Percentiles rank a stretch among this genome's conserved stretches.
These are phyloP conservation scores for Boletus eberwhitei DNA, from an alignment of 768 basidiomycete genomes.

Conservation along the genomic window DNA sequence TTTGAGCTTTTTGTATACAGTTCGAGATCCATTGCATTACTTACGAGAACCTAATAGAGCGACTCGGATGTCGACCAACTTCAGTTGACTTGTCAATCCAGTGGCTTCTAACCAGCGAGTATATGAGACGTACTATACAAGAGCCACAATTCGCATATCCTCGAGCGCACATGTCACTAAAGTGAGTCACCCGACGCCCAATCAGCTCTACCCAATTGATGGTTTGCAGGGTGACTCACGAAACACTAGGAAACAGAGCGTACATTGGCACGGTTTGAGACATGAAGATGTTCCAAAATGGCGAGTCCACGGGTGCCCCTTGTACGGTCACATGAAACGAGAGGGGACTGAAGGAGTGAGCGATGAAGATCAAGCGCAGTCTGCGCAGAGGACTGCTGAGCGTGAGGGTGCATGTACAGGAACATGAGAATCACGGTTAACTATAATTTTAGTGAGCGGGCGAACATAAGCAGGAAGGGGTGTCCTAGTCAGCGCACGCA, in stretches of 20 bases:
- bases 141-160: neutral
- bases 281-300: too few species aligned
- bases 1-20: too few species aligned
- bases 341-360: slow-evolving; percentile 20
- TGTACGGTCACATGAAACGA: slow-evolving; percentile 5
- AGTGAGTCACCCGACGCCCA: neutral
- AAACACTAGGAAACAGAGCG: slow-evolving; percentile 31
- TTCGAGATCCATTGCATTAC: neutral
- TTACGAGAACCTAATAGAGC: slow-evolving; percentile 13
- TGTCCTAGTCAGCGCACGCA: slow-evolving; percentile 35
- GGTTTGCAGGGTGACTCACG: slow-evolving; percentile 22
- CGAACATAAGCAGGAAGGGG: too few species aligned
- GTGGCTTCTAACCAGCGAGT: neutral
- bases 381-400: slow-evolving; percentile 38
- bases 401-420: slow-evolving; percentile 48
- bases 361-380: slow-evolving; percentile 30
- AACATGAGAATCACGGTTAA: slow-evolving; percentile 27
- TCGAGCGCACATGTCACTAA: slow-evolving; percentile 7
- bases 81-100: slow-evolving; percentile 1
- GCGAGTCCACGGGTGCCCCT: slow-evolving; percentile 17
- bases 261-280: slow-evolving; percentile 57
- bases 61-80: slow-evolving; percentile 20
- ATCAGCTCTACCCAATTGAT: neutral
- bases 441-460: slow-evolving; percentile 5
- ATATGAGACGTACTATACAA: slow-evolving; percentile 4